Evolutionary conservation across 371 early-diverging fungal genomes (phyloP), one percentile per base, ranked within the genome.

Genomic region (Mortierella sp.): DNA sequence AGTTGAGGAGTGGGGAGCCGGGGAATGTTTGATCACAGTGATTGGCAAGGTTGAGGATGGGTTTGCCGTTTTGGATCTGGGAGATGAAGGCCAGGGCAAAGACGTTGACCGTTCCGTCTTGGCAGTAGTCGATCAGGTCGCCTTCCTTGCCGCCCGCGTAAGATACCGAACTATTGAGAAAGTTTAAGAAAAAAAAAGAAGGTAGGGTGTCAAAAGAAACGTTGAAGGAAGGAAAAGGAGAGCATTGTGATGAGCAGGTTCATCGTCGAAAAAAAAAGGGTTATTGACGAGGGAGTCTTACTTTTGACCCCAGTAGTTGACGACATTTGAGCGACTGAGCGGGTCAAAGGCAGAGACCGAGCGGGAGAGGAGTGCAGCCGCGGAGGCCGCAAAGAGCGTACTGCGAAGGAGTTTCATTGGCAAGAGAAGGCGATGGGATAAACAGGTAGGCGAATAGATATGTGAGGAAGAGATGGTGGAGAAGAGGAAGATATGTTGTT

Each of bases 31-130:
- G 82, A 13, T 83, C 82, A 76, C 94, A 94, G 40, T 93, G 92
- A 34, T 88, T 89, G 74, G 94, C 89, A 67, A 94, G 87, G 78
- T 93, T 90, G 40, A 90, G 67, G 19, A 88, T 53, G 48, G 92
- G 89, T 50, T 71, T 51, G 3, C 88, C 87, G 21, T 82, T 83
- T 21, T 87, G 82, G 51, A 89, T 91, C 71, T 92, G 83, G 4
- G 72, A 81, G 61, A 94, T 83, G 77, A 94, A 94, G 13, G 90
- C 88, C 19, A 94, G 21, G 0, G 90, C 90, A 26, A 94, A 82
- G 61, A 90, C 86, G 34, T 90, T 89, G 43, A 91, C 89, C 1
- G 90, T 90, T 40, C 87, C 83, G 74, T 92, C 90, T 48, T 90
- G 75, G 77, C 94, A 94, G 78, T 94, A 94, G 21, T 89, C 84